phyloP scores from a whole-genome alignment of 305 asterid species.

The Fraxinus xanthoxyloides region DNA sequence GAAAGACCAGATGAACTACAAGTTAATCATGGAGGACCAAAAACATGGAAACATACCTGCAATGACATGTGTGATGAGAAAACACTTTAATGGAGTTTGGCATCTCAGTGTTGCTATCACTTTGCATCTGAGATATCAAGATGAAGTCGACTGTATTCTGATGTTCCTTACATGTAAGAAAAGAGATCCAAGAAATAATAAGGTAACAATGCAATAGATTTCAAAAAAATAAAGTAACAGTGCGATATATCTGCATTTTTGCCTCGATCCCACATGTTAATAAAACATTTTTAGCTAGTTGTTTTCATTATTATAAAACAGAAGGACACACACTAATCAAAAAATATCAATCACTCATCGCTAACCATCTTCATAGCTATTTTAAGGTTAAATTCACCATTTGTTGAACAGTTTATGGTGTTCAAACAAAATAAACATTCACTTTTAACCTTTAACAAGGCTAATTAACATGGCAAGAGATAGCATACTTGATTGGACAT shows the following conservation, averaged over 20 bases:
- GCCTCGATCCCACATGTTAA: background rate
- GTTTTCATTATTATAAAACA: background rate
- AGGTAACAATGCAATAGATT: constrained; percentile 4
- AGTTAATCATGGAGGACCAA: background rate
- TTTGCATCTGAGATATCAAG: constrained; percentile 57
- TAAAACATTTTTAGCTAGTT: background rate
- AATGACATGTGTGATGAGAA: constrained; percentile 73
- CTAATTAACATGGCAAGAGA: constrained; percentile 20
- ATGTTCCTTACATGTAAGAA: constrained; percentile 45
- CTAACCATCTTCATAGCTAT: background rate
- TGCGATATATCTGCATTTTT: background rate
- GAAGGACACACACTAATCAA: background rate
- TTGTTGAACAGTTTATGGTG: background rate
- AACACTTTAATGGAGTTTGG: constrained; percentile 40
- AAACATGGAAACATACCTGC: constrained; percentile 51
- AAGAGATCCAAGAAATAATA: constrained; percentile 17
- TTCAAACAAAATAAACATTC: background rate
- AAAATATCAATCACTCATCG: background rate
- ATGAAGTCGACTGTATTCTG: constrained; percentile 72
- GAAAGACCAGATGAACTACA: background rate
- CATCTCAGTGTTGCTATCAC: constrained; percentile 39
- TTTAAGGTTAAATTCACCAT: background rate
- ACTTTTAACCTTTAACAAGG: constrained; percentile 9
- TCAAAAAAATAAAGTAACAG: background rate
- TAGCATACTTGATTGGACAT: constrained; percentile 53